Conservation (phyloP, 1,284 basidiomycete species). For the Schizophyllum commune region DNA sequence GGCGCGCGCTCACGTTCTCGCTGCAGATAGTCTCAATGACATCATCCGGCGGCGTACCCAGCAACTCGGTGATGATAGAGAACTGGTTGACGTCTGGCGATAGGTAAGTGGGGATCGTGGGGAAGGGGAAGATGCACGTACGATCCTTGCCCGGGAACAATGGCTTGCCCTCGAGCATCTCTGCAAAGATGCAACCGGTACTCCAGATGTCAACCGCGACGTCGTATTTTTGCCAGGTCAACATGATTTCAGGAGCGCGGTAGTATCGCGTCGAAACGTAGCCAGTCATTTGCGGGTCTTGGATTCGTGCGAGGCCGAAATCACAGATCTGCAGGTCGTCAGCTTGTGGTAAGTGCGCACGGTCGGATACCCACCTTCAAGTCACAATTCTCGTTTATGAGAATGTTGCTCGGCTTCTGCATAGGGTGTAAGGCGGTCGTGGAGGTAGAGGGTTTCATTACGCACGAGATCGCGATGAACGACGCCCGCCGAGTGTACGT, state of each 20-base stretch:
- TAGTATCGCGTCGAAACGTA: conserved; percentile 99
- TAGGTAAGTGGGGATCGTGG: conserved; percentile 8
- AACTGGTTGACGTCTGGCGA: conserved; percentile 94
- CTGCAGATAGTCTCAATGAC: conserved; percentile 98
- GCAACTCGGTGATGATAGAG: conserved; percentile 97
- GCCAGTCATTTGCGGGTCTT: conserved; percentile 99
- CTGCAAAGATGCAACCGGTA: conserved; percentile 98
- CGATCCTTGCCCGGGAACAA: conserved; percentile 99
- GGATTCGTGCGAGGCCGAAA: conserved; percentile 93
- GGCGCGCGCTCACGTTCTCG: conserved; percentile 72
- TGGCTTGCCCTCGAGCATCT: conserved; percentile 99
- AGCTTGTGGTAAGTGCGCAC: not conserved
- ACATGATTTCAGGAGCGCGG: conserved; percentile 99
- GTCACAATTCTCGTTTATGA: conserved; percentile 99
- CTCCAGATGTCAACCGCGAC: conserved; percentile 99
- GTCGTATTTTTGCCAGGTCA: conserved; percentile 99
- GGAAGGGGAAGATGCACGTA: conserved; percentile 28
- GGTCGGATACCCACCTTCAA: conserved; percentile 37
- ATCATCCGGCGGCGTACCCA: conserved; percentile 98
- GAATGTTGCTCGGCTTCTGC: conserved; percentile 98
- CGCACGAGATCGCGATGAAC: conserved; percentile 92
- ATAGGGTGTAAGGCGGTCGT: conserved; percentile 2
- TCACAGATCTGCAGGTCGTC: conserved; percentile 76
- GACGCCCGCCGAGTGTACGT: conserved; percentile 98
- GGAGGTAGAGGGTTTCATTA: conserved; percentile 8